Evolutionary conservation across 805 yeast genomes (phyloP), one percentile per base, ranked within the genome.

Genomic region (Yarrowia bubula): DNA sequence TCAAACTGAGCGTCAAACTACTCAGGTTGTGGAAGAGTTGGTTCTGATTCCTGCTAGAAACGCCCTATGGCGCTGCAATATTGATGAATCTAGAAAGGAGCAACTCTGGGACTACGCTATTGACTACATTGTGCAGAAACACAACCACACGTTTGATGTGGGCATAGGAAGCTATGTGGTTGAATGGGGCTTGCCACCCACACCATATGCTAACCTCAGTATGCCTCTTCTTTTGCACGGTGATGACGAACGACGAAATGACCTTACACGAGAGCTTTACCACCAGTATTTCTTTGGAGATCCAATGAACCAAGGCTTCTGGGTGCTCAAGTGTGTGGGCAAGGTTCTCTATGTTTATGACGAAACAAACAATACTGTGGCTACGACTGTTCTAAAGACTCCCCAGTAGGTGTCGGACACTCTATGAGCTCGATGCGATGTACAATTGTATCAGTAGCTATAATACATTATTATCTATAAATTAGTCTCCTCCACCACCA

Each of bases 81-180:
- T 58, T 3, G 8, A 28, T 1, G 43, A 37, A 10, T 41, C 39
- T 4, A 38, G 64, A n/a, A 44, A 43, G 10, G 64, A 58, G 13
- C 64, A 44, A 14, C 35, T 43, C 11, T 58, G 64, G 64, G 64
- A 58, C n/a, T 58, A 43, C 15, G 64, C 64, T 18, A 42, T 43
- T 14, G 51, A 58, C 9, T 58, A 33, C 28, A n/a, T 43, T n/a
- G 51, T 44, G 10, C 64, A 44, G 43, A 43, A 35, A 18, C 64
- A 58, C 32, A 58, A 58, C 14, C 50, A 58, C 15, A 32, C 51
- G 42, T 44, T 18, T 7, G 61, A 55, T 15, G 61, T 55, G 10
- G 47, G 37, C 1, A 55, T 55, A 8, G 61, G 61, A 55, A 55
- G 61, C 15, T 55, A 55, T n/a, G 47, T 55, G 10, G 61, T 41